Conservation (phyloP, 2,329 filamentous ascomycete genomes). For the Fusarium sp. region DNA sequence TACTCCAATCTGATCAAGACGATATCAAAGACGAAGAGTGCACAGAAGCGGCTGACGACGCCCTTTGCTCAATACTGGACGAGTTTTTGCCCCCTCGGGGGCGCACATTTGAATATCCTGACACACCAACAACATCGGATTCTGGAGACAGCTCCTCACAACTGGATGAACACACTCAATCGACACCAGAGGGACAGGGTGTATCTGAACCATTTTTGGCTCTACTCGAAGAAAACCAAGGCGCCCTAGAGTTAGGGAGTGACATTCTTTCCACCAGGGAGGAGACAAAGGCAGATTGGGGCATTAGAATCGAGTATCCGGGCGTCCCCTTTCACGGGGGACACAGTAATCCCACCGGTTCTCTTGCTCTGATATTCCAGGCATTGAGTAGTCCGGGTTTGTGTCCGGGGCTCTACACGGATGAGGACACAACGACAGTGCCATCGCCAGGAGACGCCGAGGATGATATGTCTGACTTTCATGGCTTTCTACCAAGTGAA, state of each 20-base stretch:
- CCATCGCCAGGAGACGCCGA: background rate
- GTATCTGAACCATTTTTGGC: background rate
- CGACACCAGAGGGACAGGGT: background rate
- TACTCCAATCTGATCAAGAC: background rate
- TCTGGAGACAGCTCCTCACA: background rate
- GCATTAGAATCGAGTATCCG: background rate
- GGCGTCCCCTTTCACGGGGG: too few relatives aligned
- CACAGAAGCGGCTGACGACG: background rate
- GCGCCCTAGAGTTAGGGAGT: too few relatives aligned
- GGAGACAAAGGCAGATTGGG: background rate
- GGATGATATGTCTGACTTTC: rapidly evolving
- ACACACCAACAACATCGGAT: background rate
- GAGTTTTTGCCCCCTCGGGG: background rate
- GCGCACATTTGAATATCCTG: background rate
- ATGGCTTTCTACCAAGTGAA: background rate
- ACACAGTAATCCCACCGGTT: background rate
- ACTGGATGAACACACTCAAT: background rate
- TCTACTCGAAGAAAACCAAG: too few relatives aligned
- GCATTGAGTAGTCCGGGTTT: background rate
- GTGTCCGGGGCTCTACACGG: background rate
- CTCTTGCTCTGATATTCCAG: background rate
- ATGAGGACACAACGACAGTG: background rate
- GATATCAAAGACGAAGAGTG: background rate
- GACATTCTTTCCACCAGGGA: too few relatives aligned
- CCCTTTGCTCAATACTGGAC: background rate